A percentile compares a stretch with the other conserved stretches of the same genome.
These are phyloP conservation scores for Globisporangium sylvaticum DNA, from an alignment of 352 stramenopile species.

Conservation along the genomic window DNA sequence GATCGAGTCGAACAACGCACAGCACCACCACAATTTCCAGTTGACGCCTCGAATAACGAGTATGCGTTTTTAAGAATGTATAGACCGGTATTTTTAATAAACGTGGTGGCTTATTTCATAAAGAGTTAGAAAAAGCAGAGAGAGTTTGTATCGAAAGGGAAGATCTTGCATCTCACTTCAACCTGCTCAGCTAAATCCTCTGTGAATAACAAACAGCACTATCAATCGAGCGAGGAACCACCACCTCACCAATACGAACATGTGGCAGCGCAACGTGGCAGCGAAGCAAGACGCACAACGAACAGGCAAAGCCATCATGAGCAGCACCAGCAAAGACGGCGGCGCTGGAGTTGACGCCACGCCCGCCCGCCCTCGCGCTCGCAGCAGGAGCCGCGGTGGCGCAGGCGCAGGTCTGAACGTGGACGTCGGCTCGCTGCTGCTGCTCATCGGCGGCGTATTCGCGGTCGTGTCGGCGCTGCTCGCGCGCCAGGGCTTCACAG, in stretches of 20 bases:
- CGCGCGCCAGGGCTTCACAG: slow-evolving; percentile 50
- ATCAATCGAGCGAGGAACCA: not conserved
- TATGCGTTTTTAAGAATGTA: not conserved
- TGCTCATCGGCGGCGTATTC: slow-evolving; percentile 36
- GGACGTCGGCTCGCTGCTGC: slow-evolving; percentile 35
- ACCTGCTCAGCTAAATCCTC: not conserved
- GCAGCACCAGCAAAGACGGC: not conserved
- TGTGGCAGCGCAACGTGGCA: not conserved
- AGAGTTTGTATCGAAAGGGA: not conserved
- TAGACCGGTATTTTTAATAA: not conserved
- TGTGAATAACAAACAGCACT: not conserved
- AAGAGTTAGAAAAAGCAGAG: not conserved
- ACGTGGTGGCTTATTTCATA: not conserved
- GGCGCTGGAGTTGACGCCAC: not conserved
- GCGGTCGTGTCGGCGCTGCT: slow-evolving; percentile 45
- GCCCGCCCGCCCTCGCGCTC: not conserved
- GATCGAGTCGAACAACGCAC: not conserved
- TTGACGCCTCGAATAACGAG: not conserved
- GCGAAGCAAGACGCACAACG: not conserved
- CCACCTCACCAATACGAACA: not conserved
- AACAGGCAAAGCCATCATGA: not conserved
- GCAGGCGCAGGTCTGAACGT: slow-evolving; percentile 5
- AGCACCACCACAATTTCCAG: not conserved
- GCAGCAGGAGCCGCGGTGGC: not conserved
- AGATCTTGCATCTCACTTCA: not conserved